Conservation (phyloP, 1,139 yeast species). For the Taphrina pruni region DNA sequence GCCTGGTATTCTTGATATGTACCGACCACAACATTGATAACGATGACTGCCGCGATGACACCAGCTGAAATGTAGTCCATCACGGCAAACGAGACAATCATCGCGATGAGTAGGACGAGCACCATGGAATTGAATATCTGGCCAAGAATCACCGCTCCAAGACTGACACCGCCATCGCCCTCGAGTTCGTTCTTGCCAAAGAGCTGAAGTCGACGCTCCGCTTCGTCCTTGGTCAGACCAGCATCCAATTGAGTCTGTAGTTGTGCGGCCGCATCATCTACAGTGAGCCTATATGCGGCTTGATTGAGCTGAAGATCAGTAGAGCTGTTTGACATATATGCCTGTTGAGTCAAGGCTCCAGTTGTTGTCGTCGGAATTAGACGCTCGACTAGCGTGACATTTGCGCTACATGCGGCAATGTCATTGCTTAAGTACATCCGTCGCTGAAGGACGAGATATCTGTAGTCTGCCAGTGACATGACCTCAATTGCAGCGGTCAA, state of each 20-base stretch:
- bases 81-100: conserved; percentile 77
- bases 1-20: conserved; percentile 74
- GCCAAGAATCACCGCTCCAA: conserved; percentile 64
- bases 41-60: conserved; percentile 73
- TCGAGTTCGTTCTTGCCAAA: conserved; percentile 71
- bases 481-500: background rate
- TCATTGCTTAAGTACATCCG: conserved; percentile 2
- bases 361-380: too few relatives aligned
- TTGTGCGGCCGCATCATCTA: conserved; percentile 13
- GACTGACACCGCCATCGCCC: conserved; percentile 65
- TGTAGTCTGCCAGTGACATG: background rate
- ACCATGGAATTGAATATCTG: conserved; percentile 84
- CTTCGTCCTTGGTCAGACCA: conserved; percentile 60
- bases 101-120: conserved; percentile 71
- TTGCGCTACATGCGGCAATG: background rate
- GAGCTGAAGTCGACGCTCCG: conserved; percentile 50
- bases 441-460: too few relatives aligned
- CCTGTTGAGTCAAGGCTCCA: background rate
- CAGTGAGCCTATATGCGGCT: conserved; percentile 15
- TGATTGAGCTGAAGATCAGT: conserved; percentile 20
- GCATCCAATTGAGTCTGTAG: conserved; percentile 48
- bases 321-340: conserved; percentile 7
- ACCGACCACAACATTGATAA: conserved; percentile 71
- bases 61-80: conserved; percentile 85
- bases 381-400: background rate